These are phyloP conservation scores for Candida broadrunensis DNA, from an alignment of 805 yeast species.

Conservation along the genomic window DNA sequence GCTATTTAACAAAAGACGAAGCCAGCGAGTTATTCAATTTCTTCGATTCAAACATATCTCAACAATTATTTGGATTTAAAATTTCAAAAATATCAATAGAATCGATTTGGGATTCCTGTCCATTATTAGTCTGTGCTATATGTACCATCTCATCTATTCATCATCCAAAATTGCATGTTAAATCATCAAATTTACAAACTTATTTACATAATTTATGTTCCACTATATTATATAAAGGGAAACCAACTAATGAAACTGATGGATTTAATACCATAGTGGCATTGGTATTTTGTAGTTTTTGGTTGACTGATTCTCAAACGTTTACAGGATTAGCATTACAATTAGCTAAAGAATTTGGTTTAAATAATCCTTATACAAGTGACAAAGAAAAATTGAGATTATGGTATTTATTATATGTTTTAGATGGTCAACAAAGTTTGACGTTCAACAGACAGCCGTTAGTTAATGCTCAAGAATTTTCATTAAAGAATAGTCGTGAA, in stretches of 20 bases:
- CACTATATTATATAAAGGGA: conserved; percentile 29
- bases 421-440: conserved; percentile 69
- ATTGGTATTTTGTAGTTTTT: conserved; percentile 61
- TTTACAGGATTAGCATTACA: conserved; percentile 69
- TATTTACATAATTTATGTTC: conserved; percentile 34
- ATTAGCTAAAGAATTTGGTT: conserved; percentile 52
- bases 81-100: conserved; percentile 48
- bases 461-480: conserved; percentile 45
- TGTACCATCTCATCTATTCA: conserved; percentile 63
- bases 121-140: conserved; percentile 56
- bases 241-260: conserved; percentile 43
- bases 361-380: conserved; percentile 29
- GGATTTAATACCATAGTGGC: conserved; percentile 63
- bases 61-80: conserved; percentile 66
- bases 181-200: conserved; percentile 22
- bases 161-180: conserved; percentile 41
- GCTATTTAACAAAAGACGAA: conserved; percentile 32
- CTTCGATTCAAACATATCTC: conserved; percentile 55
- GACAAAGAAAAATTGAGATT: conserved; percentile 51
- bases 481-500: conserved; percentile 40
- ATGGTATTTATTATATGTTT: conserved; percentile 63
- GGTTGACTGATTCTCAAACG: conserved; percentile 65
- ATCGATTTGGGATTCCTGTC: conserved; percentile 52
- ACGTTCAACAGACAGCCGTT: conserved; percentile 57
- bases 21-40: conserved; percentile 49